These are phyloP conservation scores for Scheffersomyces parashehatae DNA, from an alignment of 1,139 yeast genomes.

Conservation along the genomic window DNA sequence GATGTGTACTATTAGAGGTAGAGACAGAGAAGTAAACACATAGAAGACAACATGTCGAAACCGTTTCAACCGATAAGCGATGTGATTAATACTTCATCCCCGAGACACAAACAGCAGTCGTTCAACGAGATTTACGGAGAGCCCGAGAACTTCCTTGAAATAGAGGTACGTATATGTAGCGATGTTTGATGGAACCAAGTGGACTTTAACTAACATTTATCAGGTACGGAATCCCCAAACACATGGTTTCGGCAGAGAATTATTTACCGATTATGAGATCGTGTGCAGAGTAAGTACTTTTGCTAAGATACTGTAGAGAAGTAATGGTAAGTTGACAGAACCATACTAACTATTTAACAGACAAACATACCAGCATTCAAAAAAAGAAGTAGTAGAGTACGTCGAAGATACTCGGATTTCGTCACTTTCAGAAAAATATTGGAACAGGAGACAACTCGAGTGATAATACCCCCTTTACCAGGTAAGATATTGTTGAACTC, in stretches of 20 bases:
- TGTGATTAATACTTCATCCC: constrained; percentile 36
- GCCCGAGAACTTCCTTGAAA: constrained; percentile 91
- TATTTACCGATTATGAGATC: constrained; percentile 90
- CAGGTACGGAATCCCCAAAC: constrained; percentile 73
- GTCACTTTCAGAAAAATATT: constrained; percentile 75
- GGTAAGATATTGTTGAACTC: constrained; percentile 73
- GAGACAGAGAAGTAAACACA: too few species aligned
- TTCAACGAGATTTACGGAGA: constrained; percentile 87
- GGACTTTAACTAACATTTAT: constrained; percentile 12
- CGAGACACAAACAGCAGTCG: constrained; percentile 56
- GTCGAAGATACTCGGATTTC: constrained; percentile 90
- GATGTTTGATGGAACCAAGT: background rate
- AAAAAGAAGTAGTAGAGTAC: constrained; percentile 62
- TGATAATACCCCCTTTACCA: constrained; percentile 83
- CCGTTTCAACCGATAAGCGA: constrained; percentile 52
- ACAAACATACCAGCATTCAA: constrained; percentile 87
- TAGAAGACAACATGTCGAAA: constrained; percentile 28
- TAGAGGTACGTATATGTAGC: constrained; percentile 55
- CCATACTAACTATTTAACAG: constrained; percentile 16
- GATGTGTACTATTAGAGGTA: too few species aligned
- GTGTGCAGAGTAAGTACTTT: constrained; percentile 58
- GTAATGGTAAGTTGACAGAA: background rate
- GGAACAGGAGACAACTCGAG: constrained; percentile 74
- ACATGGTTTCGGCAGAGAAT: constrained; percentile 65
- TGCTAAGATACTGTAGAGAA: background rate